Conservation (phyloP, 176 grass and related monocot species). For the Hyparrhenia diplandra region DNA sequence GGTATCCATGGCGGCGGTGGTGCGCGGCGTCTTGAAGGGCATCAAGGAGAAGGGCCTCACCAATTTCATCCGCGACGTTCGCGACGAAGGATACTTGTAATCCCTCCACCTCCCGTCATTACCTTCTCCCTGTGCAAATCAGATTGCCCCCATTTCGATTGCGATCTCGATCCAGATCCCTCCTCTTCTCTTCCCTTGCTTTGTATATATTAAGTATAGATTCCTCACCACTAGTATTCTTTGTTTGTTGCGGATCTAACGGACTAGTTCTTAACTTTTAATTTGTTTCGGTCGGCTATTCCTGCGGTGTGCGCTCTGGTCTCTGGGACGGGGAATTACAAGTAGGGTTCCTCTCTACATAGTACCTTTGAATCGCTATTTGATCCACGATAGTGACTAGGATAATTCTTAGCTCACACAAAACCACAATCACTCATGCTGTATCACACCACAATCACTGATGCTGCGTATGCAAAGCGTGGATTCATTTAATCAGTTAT, state of each 20-base stretch:
- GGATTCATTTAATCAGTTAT: background rate
- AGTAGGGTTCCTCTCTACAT: background rate
- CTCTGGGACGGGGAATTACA: background rate
- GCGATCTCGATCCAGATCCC: conserved; percentile 7
- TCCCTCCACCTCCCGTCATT: background rate
- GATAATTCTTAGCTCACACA: background rate
- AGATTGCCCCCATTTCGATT: background rate
- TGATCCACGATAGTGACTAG: background rate
- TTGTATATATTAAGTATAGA: too few species aligned
- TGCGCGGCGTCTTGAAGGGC: conserved; percentile 55
- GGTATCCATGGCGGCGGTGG: conserved; percentile 66
- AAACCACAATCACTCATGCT: background rate
- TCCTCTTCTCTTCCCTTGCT: background rate
- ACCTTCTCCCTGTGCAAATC: background rate
- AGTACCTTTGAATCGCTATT: background rate
- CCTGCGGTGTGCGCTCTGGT: background rate
- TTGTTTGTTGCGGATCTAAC: background rate
- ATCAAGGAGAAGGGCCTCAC: conserved; percentile 77
- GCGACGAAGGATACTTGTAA: conserved; percentile 87
- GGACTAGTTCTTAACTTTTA: background rate
- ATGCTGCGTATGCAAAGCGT: background rate
- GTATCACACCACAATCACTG: background rate
- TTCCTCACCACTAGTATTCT: background rate
- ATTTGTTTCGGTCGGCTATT: background rate
- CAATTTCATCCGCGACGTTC: conserved; percentile 59